These are phyloP conservation scores for Saturnispora hagleri DNA, from an alignment of 805 yeast genomes.

Conservation along the genomic window DNA sequence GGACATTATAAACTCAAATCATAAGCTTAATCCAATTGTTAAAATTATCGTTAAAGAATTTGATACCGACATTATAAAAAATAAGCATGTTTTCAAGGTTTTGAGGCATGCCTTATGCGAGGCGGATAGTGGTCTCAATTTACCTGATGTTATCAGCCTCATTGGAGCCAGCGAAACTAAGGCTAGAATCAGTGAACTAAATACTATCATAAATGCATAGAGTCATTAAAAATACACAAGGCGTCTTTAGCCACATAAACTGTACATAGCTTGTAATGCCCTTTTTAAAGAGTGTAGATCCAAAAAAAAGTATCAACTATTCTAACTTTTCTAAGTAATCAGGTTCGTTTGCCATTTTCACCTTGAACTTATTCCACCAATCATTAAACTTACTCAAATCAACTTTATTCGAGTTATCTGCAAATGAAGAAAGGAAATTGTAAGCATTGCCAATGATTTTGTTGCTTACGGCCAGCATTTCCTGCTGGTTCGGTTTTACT, in stretches of 20 bases:
- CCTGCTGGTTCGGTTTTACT: conserved; percentile 15
- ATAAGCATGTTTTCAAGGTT: conserved; percentile 43
- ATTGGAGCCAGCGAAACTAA: conserved; percentile 38
- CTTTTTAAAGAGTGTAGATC: too few relatives aligned
- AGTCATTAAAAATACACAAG: neutral
- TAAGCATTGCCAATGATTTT: conserved; percentile 89
- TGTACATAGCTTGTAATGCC: neutral
- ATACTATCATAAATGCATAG: conserved; percentile 1
- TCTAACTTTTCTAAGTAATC: conserved; percentile 50
- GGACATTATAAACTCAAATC: conserved; percentile 4
- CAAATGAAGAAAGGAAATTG: conserved; percentile 81
- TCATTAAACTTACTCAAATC: conserved; percentile 80
- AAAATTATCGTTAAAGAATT: conserved; percentile 3
- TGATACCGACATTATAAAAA: conserved; percentile 12
- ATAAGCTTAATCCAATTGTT: conserved; percentile 4
- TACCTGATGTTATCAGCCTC: conserved; percentile 47
- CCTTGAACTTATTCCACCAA: conserved; percentile 92
- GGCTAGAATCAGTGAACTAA: conserved; percentile 18
- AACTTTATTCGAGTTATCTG: conserved; percentile 71
- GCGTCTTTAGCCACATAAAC: neutral
- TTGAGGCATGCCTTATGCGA: conserved; percentile 66
- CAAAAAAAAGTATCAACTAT: conserved; percentile 10
- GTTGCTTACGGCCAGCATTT: conserved; percentile 57
- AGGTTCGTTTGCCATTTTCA: conserved; percentile 71
- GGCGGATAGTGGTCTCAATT: conserved; percentile 56